Percentiles rank a stretch among this genome's conserved stretches.
Conservation (phyloP, 345 rosid species). For the Xanthoceras sorbifolium region DNA sequence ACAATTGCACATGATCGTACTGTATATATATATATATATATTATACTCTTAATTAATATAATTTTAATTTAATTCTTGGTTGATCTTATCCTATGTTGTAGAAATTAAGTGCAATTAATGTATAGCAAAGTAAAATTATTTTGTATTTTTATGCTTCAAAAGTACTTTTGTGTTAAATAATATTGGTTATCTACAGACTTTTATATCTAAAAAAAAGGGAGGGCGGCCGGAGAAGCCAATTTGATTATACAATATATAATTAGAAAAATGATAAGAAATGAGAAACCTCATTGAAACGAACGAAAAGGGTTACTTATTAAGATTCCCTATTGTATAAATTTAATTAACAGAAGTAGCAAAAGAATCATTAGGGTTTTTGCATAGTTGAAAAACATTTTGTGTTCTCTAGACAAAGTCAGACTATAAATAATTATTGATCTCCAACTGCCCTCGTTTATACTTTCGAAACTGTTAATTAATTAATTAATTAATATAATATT, state of each 20-base stretch:
- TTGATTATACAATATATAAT: no score
- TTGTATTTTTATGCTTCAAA: no score
- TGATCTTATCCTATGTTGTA: background rate
- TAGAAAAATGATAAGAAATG: background rate
- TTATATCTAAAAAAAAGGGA: no score
- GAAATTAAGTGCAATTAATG: background rate
- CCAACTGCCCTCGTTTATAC: slow-evolving; percentile 13
- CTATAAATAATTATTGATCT: background rate
- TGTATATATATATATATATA: no score
- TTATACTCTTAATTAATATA: background rate
- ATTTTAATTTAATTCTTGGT: background rate
- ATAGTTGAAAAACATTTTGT: background rate
- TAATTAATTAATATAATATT: background rate
- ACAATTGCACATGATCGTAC: slow-evolving; percentile 19
- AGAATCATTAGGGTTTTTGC: background rate
- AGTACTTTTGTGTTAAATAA: no score
- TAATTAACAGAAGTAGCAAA: background rate
- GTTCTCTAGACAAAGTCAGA: background rate
- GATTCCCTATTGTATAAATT: background rate
- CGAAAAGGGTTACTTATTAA: background rate
- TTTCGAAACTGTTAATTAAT: background rate
- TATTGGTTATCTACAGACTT: no score
- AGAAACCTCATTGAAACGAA: background rate
- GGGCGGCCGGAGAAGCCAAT: no score
- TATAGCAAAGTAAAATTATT: no score